phyloP scores from a whole-genome alignment of 352 stramenopile genomes.

The Aphanomyces stellatus region DNA sequence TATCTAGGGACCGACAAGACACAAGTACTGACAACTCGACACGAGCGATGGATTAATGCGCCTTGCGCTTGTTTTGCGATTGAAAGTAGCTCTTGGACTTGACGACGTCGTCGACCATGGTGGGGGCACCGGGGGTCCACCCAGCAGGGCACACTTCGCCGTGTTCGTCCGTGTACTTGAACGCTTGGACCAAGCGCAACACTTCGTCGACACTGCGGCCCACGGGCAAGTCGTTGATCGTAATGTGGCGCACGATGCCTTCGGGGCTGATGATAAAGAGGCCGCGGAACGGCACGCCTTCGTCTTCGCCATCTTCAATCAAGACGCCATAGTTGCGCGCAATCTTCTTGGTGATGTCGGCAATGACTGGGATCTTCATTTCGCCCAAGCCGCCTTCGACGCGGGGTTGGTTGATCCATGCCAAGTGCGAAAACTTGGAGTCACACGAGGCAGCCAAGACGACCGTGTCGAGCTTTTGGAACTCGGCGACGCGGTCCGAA shows the following conservation, averaged over 20 bases:
- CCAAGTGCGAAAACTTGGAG: constrained; percentile 84
- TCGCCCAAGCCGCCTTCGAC: constrained; percentile 84
- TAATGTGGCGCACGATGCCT: constrained; percentile 74
- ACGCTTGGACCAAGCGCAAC: constrained; percentile 85
- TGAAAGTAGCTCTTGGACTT: constrained; percentile 77
- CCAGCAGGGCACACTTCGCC: constrained; percentile 86
- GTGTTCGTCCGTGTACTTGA: constrained; percentile 88
- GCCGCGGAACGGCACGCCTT: constrained; percentile 75
- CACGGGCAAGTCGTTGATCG: constrained; percentile 83
- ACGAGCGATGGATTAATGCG: too few species aligned
- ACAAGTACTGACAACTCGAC: too few species aligned
- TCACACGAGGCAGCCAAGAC: constrained; percentile 75
- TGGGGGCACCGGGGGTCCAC: constrained; percentile 85
- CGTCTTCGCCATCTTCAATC: constrained; percentile 43
- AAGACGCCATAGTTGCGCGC: constrained; percentile 79
- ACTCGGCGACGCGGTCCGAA: constrained; percentile 70
- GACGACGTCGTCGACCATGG: constrained; percentile 78
- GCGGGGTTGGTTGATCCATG: constrained; percentile 84
- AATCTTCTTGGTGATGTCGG: constrained; percentile 85
- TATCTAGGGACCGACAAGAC: too few species aligned
- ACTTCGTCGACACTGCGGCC: constrained; percentile 87
- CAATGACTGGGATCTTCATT: constrained; percentile 87
- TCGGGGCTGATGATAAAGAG: constrained; percentile 89
- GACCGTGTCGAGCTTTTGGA: constrained; percentile 65
- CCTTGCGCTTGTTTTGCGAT: too few species aligned